Conservation (phyloP, 306 rosid genomes). For the Mucuna pruriens region DNA sequence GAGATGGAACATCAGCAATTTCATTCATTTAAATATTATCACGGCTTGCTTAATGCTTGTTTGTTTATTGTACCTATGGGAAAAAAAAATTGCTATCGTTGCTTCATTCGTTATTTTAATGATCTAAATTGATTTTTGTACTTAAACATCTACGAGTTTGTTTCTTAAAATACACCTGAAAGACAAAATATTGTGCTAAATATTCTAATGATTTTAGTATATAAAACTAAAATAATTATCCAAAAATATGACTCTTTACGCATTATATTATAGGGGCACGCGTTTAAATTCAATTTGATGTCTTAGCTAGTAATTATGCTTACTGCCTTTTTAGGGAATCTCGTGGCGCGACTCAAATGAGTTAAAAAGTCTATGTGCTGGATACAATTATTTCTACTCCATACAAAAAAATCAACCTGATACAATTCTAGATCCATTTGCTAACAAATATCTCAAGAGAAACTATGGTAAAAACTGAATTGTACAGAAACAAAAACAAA, state of each 20-base stretch:
- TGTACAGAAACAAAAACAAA: too few relatives aligned
- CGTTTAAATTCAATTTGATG: not conserved
- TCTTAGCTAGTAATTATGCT: not conserved
- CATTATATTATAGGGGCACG: not conserved
- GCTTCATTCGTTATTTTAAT: not conserved
- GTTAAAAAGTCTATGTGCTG: not conserved
- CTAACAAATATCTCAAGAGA: too few relatives aligned
- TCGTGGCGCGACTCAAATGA: not conserved
- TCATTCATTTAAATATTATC: not conserved
- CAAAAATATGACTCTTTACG: too few relatives aligned
- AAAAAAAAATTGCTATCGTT: too few relatives aligned
- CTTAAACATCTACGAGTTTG: not conserved
- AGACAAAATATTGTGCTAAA: not conserved
- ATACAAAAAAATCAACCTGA: not conserved
- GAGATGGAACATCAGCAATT: constrained; percentile 16
- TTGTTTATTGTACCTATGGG: too few relatives aligned
- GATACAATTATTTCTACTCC: not conserved
- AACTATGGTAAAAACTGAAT: too few relatives aligned
- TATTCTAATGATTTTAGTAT: not conserved
- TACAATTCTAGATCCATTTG: too few relatives aligned
- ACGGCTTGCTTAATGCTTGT: not conserved
- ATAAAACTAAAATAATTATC: too few relatives aligned
- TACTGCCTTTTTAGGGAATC: not conserved
- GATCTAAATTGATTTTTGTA: not conserved
- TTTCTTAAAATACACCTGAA: not conserved